A percentile compares a stretch with the other conserved stretches of the same genome.
These are phyloP conservation scores for Ilyonectria mors-panacis DNA, from an alignment of 2,329 filamentous ascomycete species.

Conservation along the genomic window DNA sequence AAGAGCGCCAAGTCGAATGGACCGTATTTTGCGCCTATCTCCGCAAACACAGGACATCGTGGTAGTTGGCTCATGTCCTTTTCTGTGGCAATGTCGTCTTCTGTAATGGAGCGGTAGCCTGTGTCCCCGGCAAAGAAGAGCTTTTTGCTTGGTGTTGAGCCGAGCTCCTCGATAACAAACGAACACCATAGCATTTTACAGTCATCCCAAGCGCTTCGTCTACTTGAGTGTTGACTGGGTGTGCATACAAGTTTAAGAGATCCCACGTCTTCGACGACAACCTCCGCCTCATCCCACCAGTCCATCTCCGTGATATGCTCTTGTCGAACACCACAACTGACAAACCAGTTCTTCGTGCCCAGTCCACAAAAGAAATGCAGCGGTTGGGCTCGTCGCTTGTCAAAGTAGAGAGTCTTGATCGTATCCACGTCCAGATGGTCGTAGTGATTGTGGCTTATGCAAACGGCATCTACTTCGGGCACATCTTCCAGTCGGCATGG, in stretches of 20 bases:
- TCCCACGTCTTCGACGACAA: slow-evolving; percentile 63
- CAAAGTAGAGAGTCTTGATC: slow-evolving; percentile 19
- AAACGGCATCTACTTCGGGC: slow-evolving; percentile 77
- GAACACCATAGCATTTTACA: slow-evolving; percentile 85
- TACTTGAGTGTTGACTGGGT: slow-evolving; percentile 83
- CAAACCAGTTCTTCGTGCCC: slow-evolving; percentile 18
- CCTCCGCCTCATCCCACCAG: slow-evolving; percentile 86
- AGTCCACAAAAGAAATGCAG: slow-evolving; percentile 16
- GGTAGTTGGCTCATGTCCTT: slow-evolving; percentile 73
- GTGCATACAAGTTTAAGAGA: slow-evolving; percentile 11
- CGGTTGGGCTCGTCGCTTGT: neutral
- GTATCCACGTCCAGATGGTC: slow-evolving; percentile 70
- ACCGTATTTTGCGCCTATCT: slow-evolving; percentile 81
- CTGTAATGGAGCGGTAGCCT: slow-evolving; percentile 81
- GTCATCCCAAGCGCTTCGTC: slow-evolving; percentile 75
- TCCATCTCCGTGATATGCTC: slow-evolving; percentile 85
- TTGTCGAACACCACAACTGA: slow-evolving; percentile 76
- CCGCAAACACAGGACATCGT: slow-evolving; percentile 81
- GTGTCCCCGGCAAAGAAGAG: slow-evolving; percentile 89
- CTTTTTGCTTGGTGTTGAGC: slow-evolving; percentile 75
- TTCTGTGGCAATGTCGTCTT: slow-evolving; percentile 76
- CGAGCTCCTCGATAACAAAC: slow-evolving; percentile 72
- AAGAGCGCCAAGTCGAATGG: slow-evolving; percentile 90
- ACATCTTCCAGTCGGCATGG: slow-evolving; percentile 82
- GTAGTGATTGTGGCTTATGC: slow-evolving; percentile 89